Conservation (phyloP, 257 asterid species). For the Rhazya stricta region DNA sequence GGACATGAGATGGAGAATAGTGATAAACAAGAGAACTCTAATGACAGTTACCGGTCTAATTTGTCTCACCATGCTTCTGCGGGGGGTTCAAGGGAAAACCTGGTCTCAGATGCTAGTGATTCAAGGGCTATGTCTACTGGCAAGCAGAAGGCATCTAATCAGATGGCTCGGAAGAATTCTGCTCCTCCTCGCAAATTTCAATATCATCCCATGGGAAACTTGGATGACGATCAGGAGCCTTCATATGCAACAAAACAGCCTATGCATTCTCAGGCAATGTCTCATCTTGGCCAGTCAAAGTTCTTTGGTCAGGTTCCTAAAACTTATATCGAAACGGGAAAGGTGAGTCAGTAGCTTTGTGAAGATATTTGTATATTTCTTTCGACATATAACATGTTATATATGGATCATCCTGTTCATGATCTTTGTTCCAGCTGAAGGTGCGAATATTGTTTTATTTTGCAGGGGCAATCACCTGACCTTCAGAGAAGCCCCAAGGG, state of each 20-base stretch:
- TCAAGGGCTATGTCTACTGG: conserved; percentile 35
- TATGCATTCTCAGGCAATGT: conserved; percentile 31
- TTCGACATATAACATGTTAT: not conserved
- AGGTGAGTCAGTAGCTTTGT: conserved; percentile 34
- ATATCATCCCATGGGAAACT: conserved; percentile 85
- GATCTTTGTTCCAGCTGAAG: not conserved
- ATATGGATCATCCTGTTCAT: not conserved
- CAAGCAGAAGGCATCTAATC: conserved; percentile 53
- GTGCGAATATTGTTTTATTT: conserved; percentile 15
- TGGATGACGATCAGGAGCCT: conserved; percentile 54
- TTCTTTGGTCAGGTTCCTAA: conserved; percentile 44
- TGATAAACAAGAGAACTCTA: conserved; percentile 52
- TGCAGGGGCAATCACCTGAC: conserved; percentile 53
- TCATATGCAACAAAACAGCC: conserved; percentile 45
- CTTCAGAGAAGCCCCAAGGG: conserved; percentile 41
- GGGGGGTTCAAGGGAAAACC: conserved; percentile 51
- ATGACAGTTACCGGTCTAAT: conserved; percentile 57
- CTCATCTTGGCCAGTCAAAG: conserved; percentile 48
- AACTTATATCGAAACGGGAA: conserved; percentile 31
- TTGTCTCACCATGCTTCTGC: conserved; percentile 43
- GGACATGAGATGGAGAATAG: conserved; percentile 41
- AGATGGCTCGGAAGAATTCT: conserved; percentile 41
- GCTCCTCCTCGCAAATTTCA: conserved; percentile 66
- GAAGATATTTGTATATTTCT: not conserved
- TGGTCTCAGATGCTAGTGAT: conserved; percentile 33